Evolutionary conservation across 2,329 filamentous ascomycete genomes (phyloP), one percentile per base, ranked within the genome.

Genomic region (Diaporthe ampelina): DNA sequence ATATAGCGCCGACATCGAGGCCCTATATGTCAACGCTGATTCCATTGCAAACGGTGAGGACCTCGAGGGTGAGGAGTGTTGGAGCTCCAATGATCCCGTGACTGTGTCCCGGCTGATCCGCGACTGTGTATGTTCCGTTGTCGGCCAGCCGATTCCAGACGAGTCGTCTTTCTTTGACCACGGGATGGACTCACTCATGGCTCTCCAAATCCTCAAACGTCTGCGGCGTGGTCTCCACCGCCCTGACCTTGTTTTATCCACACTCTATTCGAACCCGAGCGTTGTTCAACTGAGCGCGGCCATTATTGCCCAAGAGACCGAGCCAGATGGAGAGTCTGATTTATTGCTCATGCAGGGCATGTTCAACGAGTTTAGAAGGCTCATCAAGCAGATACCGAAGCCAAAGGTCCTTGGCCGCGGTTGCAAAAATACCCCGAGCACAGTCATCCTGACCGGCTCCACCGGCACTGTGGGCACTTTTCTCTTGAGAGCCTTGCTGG

Each of bases 361-460:
- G 19, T 63, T 77, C 4, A 21, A 65, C 0, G 78, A 76, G 1
- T 70, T 63, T 40, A 43, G 63, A 21, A 32, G 43, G 4, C 63
- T 73, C 17, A 24, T 73, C 11, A 43, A 63, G 70, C 48, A 73
- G 32, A 69, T 73, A 3, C 72, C 72, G 4, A 61, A 73, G 43
- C 54, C 63, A 21, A 19, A 45, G 24, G 4, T 15, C 63, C 26
- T 4, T 10, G 37, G 3, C 43, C 19, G 5, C 19, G 26, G 4
- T 10, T 5, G 32, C 17, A n/a, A 32, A 32, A 19, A 37, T 26
- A 3, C 26, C 13, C 43, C 61, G 40, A 13, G 68, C n/a, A 61
- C 72, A 19, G 63, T 35, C 29, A 9, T 73, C 32, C 63, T 69
- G 21, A 73, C 72, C 40, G 85, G 85, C 0, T 77, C 88, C 3